Evolutionary conservation across 306 rosid genomes (phyloP), one percentile per base, ranked within the genome.

Genomic region (Quercus rubra): DNA sequence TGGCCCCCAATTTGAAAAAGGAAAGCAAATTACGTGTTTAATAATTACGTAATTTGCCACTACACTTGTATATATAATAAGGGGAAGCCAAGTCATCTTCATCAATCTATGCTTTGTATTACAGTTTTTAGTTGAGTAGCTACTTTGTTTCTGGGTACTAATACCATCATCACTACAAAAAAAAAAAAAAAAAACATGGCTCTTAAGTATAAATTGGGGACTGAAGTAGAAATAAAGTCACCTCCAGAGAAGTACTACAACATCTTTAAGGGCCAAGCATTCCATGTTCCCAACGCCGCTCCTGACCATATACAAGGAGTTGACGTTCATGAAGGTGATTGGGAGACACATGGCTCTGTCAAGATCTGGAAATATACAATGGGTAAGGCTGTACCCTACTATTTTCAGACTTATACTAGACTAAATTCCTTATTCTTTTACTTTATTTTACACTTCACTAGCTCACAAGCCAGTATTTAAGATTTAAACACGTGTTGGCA

Each of bases 261-360:
- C 13, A 0, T 85, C 61, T 35, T 83, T 10, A 78, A 77, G 58
- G 21, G 71, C 38, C 46, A 78, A 73, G 12, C 73, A 3, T 70
- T 73, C 23, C 77, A 77, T 3, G 0, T 84, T 70, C 87, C 88
- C 1, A 74, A 76, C 14, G 76, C 81, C 0, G 8, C 78, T 20
- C 7, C 78, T 0, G 83, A 74, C 3, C 5, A 31, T 1, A 12
- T 83, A 1, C 89, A 89, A 5, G 71, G 35, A 3, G 83, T 76
- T 70, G 68, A 18, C 17, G 77, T 89, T 5, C 90, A 89, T 83
- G 79, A 89, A 81, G 92, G 90, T 31, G 90, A 89, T 55, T 86
- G 90, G 92, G 74, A 85, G 38, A 82, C 62, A 19, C 30, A 77
- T 63, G 92, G 89, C 74, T 77, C 89, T 18, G 27, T 89, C 62